phyloP scores from a whole-genome alignment of 129 eudicot species.

The Oenanthe sinensis region DNA sequence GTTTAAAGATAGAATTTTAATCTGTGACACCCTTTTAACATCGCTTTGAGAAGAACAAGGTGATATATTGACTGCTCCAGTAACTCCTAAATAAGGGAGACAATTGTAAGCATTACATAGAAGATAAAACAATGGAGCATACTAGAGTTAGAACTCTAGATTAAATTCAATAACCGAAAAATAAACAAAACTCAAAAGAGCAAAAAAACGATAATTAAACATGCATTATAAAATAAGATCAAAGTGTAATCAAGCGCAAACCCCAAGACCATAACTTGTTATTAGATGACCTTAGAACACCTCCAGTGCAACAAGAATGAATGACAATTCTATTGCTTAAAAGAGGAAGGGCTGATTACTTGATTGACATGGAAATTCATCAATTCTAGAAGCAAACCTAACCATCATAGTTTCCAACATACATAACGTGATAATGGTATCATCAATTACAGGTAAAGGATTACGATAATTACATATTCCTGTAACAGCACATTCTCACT shows the following conservation, averaged over 20 bases:
- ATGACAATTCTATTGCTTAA: neutral
- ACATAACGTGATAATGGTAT: neutral
- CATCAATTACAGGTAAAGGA: neutral
- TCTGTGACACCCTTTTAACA: slow-evolving; percentile 22
- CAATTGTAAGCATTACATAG: slow-evolving; percentile 60
- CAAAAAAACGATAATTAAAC: neutral
- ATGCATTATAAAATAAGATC: neutral
- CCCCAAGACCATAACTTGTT: neutral
- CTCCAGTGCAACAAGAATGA: neutral
- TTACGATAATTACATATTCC: neutral
- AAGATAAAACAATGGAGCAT: slow-evolving; percentile 10
- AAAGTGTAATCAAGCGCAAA: neutral
- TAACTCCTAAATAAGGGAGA: slow-evolving; percentile 42
- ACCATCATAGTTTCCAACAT: neutral
- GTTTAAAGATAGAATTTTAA: slow-evolving; percentile 26
- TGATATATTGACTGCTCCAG: slow-evolving; percentile 31
- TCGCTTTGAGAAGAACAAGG: slow-evolving; percentile 41
- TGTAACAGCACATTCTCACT: neutral
- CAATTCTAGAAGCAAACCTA: neutral
- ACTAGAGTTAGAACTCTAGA: neutral
- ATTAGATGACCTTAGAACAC: neutral
- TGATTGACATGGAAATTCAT: neutral
- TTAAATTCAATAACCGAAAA: neutral
- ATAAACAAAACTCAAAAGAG: neutral
- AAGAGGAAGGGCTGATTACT: neutral